Percentiles rank a stretch among this genome's conserved stretches.
Evolutionary conservation across 345 rosid genomes (phyloP).

Genomic region (Populus deltoides): DNA sequence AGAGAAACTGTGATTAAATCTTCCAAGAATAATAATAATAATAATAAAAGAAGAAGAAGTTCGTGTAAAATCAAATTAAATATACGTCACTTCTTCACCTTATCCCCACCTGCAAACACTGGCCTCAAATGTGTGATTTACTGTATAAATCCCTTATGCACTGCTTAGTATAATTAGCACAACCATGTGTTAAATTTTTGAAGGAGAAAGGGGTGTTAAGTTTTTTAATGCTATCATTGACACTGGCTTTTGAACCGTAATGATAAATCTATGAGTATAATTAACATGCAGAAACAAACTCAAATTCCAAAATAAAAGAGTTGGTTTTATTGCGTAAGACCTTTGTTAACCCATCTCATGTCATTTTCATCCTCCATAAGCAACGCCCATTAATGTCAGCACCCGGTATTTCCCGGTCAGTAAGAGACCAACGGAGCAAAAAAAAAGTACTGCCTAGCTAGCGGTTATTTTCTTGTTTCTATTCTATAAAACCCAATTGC

Average conservation of each 20-base stretch:
- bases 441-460: background rate
- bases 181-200: background rate
- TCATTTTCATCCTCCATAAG: background rate
- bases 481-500: constrained; percentile 28
- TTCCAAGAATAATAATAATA: too few species aligned
- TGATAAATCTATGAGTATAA: background rate
- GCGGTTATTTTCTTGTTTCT: constrained; percentile 1
- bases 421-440: background rate
- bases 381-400: background rate
- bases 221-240: background rate
- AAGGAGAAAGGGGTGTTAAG: background rate
- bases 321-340: background rate
- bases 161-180: background rate
- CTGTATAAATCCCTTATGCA: background rate
- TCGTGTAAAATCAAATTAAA: too few species aligned
- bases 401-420: background rate
- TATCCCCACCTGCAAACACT: background rate
- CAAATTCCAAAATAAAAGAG: background rate
- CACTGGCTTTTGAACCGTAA: background rate
- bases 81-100: background rate
- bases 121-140: background rate
- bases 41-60: too few species aligned
- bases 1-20: too few species aligned
- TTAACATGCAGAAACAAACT: background rate
- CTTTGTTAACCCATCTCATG: background rate